These are phyloP conservation scores for Fusarium pseudonygamai DNA, from an alignment of 2,329 filamentous ascomycete genomes.

Conservation along the genomic window DNA sequence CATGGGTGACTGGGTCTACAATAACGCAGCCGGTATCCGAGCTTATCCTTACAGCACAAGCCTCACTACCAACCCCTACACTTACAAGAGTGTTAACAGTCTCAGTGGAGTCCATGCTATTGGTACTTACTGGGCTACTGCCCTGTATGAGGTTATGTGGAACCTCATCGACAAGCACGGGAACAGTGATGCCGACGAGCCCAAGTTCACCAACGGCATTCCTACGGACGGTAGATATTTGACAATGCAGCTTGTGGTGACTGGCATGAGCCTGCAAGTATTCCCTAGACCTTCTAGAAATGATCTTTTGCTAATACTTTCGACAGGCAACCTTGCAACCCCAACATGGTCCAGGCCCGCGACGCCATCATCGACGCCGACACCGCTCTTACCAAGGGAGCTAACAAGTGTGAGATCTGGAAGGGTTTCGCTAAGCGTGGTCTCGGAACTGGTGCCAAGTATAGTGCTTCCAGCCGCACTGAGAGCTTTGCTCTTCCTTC, in stretches of 20 bases:
- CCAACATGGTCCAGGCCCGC: conserved; percentile 62
- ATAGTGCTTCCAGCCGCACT: conserved; percentile 40
- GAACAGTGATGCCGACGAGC: conserved; percentile 55
- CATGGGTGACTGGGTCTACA: conserved; percentile 61
- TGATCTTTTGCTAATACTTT: not conserved
- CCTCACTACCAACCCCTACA: conserved; percentile 59
- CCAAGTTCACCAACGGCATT: conserved; percentile 55
- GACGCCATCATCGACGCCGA: conserved; percentile 67
- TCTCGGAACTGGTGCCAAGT: conserved; percentile 54
- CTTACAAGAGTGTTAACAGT: conserved; percentile 56
- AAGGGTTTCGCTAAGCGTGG: conserved; percentile 66
- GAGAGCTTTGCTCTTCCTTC: conserved; percentile 46
- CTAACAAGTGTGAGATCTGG: conserved; percentile 63
- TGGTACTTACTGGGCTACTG: conserved; percentile 52
- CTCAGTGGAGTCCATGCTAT: conserved; percentile 55
- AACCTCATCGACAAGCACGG: conserved; percentile 66
- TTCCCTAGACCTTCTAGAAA: not conserved
- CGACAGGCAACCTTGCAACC: conserved; percentile 62
- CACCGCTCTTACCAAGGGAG: conserved; percentile 58
- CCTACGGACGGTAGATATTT: conserved; percentile 52
- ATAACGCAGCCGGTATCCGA: conserved; percentile 57
- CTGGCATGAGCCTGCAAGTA: conserved; percentile 51
- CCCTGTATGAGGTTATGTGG: conserved; percentile 67
- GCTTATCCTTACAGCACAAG: conserved; percentile 62
- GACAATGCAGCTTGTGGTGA: conserved; percentile 61